phyloP scores from a whole-genome alignment of 2,329 filamentous ascomycete genomes.

The Phaeosphaeria sp. region DNA sequence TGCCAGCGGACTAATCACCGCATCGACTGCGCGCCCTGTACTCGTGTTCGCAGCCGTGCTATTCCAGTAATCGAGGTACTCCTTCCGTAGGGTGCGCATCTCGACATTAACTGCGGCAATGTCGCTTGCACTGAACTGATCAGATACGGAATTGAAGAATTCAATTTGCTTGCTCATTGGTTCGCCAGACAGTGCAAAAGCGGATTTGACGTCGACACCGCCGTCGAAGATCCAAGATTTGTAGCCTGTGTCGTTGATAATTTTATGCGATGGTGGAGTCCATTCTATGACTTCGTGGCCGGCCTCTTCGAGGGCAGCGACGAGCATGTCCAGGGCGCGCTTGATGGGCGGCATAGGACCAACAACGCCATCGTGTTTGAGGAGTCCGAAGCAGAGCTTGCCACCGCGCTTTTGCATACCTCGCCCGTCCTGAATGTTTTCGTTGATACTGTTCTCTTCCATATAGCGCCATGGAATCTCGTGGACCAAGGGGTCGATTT shows the following conservation, averaged over 20 bases:
- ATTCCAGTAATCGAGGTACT: conserved; percentile 50
- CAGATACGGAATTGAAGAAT: conserved; percentile 17
- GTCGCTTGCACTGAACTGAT: conserved; percentile 33
- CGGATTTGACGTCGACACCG: conserved; percentile 35
- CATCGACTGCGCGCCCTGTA: conserved; percentile 46
- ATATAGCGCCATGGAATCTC: conserved; percentile 69
- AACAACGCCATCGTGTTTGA: conserved; percentile 44
- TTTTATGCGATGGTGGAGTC: conserved; percentile 32
- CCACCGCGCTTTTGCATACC: conserved; percentile 5
- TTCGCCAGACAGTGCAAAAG: conserved; percentile 44
- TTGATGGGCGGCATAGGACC: conserved; percentile 44
- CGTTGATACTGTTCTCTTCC: conserved; percentile 40
- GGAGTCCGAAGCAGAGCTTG: conserved; percentile 40
- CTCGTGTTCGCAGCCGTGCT: conserved; percentile 29
- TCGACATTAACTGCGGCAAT: conserved; percentile 43
- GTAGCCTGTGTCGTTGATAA: conserved; percentile 24
- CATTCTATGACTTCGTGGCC: conserved; percentile 42
- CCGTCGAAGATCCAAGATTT: conserved; percentile 42
- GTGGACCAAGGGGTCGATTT: conserved; percentile 68
- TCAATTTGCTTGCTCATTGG: conserved; percentile 35
- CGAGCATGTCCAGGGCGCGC: conserved; percentile 40
- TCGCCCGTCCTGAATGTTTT: conserved; percentile 22
- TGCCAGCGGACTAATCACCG: conserved; percentile 44
- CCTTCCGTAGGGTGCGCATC: conserved; percentile 37
- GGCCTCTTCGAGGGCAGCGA: conserved; percentile 24